Evolutionary conservation across 345 rosid species (phyloP), one percentile per base, ranked within the genome.

Genomic region (Psidium friedrichsthalianum): DNA sequence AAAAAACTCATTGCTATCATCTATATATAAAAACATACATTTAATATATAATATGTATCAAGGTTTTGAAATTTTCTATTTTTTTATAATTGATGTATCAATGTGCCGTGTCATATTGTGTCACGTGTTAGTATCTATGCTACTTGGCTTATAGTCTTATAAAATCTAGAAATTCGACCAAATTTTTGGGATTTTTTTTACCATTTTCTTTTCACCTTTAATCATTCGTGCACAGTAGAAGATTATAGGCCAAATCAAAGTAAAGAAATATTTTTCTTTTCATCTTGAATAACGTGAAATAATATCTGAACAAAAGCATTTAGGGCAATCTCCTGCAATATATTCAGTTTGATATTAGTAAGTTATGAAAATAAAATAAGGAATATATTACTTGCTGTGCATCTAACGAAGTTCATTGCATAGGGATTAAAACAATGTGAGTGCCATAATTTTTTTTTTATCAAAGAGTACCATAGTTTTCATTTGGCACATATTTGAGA

Each of bases 391-490:
- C 2, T 36, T 32, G 6, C 5, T 16, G 7, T 16, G 32, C 0
- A 1, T 29, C 40, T 27, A 61, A 61, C 5, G 3, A 27, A 14
- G 20, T 15, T 29, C 10, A 29, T 61, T 4, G 29, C 74, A 6
- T 29, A 15, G 32, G n/a, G 29, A 29, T 61, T 29, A 14, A 27
- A 0, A 29, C 21, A 61, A 29, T 3, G 29, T 2, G 0, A 61
- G 0, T 6, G 21, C 0, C 11, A 15, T 29, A 61, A 14, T 44
- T 6, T 44, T 44, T 44, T 44, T 44, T 44, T 5, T 3, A 5
- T 44, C 8, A 1, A 44, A 44, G 0, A 61, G 0, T 6, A 10
- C 1, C 22, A 15, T 29, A 61, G 3, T 14, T 61, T 0, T 0
- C 15, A 32, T 13, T 27, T 10, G 3, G 3, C 3, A 1, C 5